Evolutionary conservation across 176 grass and related monocot species (phyloP).

Genomic region (Poa pratensis): DNA sequence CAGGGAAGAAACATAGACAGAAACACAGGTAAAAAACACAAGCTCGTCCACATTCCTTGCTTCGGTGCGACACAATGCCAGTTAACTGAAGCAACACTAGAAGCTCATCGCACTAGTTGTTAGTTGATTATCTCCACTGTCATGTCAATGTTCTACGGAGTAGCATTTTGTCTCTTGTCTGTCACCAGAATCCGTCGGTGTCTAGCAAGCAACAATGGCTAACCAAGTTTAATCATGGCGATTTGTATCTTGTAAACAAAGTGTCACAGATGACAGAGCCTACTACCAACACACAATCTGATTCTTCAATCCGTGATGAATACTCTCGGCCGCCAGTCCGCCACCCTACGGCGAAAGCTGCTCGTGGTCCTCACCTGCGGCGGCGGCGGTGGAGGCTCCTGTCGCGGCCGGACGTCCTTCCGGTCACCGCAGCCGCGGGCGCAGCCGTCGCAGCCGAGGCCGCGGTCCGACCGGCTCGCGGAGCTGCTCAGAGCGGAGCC

Average conservation of each 20-base stretch:
- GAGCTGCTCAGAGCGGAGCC: conserved; percentile 66
- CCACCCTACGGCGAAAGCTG: conserved; percentile 58
- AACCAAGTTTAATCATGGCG: not conserved
- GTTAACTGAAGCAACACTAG: not conserved
- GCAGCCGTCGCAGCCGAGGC: conserved; percentile 34
- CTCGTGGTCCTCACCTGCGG: conserved; percentile 65
- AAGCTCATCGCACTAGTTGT: not conserved
- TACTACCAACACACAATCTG: not conserved
- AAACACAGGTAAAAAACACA: conserved; percentile 28
- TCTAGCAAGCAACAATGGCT: not conserved
- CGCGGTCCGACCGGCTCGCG: conserved; percentile 60
- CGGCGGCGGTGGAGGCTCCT: conserved; percentile 24
- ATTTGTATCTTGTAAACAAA: conserved; percentile 12
- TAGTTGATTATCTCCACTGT: not conserved
- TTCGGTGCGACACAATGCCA: not conserved
- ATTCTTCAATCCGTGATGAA: conserved; percentile 21
- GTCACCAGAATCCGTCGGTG: not conserved
- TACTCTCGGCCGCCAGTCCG: not conserved
- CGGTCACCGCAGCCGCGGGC: conserved; percentile 39
- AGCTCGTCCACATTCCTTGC: not conserved
- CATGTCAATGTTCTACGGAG: conserved; percentile 36
- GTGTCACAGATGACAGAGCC: not conserved
- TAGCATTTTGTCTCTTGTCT: conserved; percentile 37
- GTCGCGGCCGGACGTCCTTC: conserved; percentile 26
- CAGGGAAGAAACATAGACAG: too few species aligned